Conservation (phyloP, 2,329 filamentous ascomycete genomes). For the Tolypocladium cylindrosporum region DNA sequence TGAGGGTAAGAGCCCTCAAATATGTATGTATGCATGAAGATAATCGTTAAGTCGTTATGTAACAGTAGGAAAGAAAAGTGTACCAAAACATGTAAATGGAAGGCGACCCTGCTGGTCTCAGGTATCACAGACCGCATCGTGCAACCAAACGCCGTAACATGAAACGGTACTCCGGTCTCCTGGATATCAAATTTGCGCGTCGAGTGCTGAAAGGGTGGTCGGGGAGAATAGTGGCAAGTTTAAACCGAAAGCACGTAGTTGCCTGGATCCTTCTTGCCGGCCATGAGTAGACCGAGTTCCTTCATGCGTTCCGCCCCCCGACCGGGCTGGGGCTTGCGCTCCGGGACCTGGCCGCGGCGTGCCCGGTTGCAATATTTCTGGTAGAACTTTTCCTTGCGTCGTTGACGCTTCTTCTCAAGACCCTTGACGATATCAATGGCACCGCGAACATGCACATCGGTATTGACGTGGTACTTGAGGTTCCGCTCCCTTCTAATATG, state of each 20-base stretch:
- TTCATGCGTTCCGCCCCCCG: conserved; percentile 86
- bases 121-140: neutral
- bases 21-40: neutral
- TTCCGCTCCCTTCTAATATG: conserved; percentile 35
- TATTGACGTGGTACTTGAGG: conserved; percentile 18
- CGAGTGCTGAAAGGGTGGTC: neutral
- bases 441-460: conserved; percentile 66
- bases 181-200: neutral
- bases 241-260: conserved; percentile 71
- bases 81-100: neutral
- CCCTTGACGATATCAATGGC: conserved; percentile 97
- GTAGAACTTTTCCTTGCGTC: conserved; percentile 85
- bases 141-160: neutral
- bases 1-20: neutral
- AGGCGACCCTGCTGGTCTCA: neutral
- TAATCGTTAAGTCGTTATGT: conserved; percentile 3
- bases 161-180: neutral
- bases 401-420: conserved; percentile 85
- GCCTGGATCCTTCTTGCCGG: conserved; percentile 64
- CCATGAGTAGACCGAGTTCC: conserved; percentile 73
- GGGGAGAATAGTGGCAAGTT: conserved; percentile 8
- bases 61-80: neutral
- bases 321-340: conserved; percentile 64
- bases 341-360: conserved; percentile 53
- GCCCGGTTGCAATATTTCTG: conserved; percentile 82